Base-by-base conservation (phyloP, 2,329 filamentous ascomycete species). In the Stagonosporopsis tanaceti region DNA sequence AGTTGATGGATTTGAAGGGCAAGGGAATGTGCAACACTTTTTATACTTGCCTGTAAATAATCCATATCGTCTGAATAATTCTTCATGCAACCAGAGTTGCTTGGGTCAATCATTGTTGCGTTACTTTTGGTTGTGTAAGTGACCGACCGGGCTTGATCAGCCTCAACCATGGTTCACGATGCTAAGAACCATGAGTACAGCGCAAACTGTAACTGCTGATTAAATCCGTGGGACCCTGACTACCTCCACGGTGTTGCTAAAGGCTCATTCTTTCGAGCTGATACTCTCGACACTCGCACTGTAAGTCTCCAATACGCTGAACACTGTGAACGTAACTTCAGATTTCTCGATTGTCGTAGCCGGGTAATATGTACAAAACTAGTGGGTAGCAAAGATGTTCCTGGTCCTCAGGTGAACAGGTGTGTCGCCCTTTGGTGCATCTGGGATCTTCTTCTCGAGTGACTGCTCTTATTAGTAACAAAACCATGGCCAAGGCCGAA, bases 391-490 rank as follows among this genome's bases (percentile, higher is more conserved):
- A 67, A 75, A 76, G 53, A 71, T 82, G 70, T 82, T 80, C 72
- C 70, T 72, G 67, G 77, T 78, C 62, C 80, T 77, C 66, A 80
- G 70, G 73, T 83, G 81, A 46, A 83, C 79, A 7, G 80, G 81
- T 22, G 72, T 73, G 67, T 81, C 80, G 65, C 76, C 77, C 67
- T 80, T 77, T 53, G 81, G 81, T 54, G 80, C 74, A 59, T 79
- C 81, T 58, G 81, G 81, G 67, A 83, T 83, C 63, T 70, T 78
- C 77, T 83, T 83, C 73, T 82, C 80, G 71, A 83, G 64, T 67
- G 80, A 80, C 79, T 82, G 66, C 24, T 41, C 57, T 47, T 64
- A 58, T 59, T 28, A 63, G 53, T n/a, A 20, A 9, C 6, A 9
- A 35, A 17, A 20, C 28, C 15, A 27, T n/a, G 25, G 3, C 1